Evolutionary conservation across 768 basidiomycete genomes (phyloP), one percentile per base, ranked within the genome.

Genomic region (Suillus cothurnatus): DNA sequence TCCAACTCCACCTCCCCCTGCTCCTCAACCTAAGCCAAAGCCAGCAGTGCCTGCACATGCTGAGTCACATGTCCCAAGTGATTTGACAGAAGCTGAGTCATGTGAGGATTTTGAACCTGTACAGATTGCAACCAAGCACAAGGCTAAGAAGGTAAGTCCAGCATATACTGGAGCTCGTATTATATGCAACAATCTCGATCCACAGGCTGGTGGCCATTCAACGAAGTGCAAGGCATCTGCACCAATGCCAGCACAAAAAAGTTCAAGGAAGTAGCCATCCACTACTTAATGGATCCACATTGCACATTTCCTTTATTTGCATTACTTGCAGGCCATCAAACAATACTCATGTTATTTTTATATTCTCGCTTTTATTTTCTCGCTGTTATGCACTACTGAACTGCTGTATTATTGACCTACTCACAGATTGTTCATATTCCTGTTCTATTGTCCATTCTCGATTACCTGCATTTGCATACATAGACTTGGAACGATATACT

Each of bases 401-500:
- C 47, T 49, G 47, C 47, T 50, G 49, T 50, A 50, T 50, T 50
- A 26, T 50, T 50, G 49, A 50, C 49, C 49, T 50, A 26, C 49
- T 50, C 23, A 50, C 1, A 50, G 23, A 26, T 15, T 50, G 0
- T 3, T 50, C 49, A 15, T 26, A 50, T 15, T 50, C 23, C 9
- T 26, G 49, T 50, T 50, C 49, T 50, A 3, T 1, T 17, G 14
- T 50, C 49, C 12, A 15, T 26, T 26, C 23, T 50, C 6, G 6
- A 49, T 7, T 26, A 49, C 12, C 49, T 2, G 6, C 6, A 5
- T 50, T 50, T 3, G 1, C 23, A 50, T 50, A 50, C 23, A 50
- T 50, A 50, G 23, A 26, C 49, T 50, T 6, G 6, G 49, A 15
- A 26, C 14, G 0, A 26, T 23, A 26, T 14, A 50, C 47, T 6